phyloP scores from a whole-genome alignment of 257 asterid species.

The Fraxinus pennsylvanica region DNA sequence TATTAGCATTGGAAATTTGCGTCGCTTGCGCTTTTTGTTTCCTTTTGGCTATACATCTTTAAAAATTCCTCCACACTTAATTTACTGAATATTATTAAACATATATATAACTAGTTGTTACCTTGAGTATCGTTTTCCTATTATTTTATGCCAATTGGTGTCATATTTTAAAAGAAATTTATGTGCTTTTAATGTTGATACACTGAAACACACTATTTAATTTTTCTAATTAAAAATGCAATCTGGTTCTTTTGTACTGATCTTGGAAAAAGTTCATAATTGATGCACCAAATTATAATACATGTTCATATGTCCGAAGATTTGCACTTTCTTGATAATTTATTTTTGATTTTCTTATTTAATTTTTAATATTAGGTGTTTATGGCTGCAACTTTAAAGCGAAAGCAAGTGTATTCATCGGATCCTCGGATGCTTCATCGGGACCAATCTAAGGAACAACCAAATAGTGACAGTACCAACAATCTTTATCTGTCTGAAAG shows the following conservation, averaged over 20 bases:
- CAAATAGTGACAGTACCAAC: slow-evolving; percentile 25
- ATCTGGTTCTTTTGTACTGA: slow-evolving; percentile 29
- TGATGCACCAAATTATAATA: slow-evolving; percentile 12
- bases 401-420: slow-evolving; percentile 57
- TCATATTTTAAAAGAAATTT: background rate
- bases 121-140: slow-evolving; percentile 19
- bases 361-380: slow-evolving; percentile 49
- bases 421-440: slow-evolving; percentile 68
- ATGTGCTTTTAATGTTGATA: background rate
- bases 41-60: background rate
- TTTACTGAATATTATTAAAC: background rate
- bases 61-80: background rate
- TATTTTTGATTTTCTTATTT: background rate
- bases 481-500: slow-evolving; percentile 52
- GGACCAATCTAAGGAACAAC: slow-evolving; percentile 40
- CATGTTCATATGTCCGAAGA: too few species aligned
- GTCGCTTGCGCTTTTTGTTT: background rate
- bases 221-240: slow-evolving; percentile 38
- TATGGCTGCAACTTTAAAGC: slow-evolving; percentile 77
- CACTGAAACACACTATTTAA: slow-evolving; percentile 28
- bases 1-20: background rate
- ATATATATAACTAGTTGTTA: slow-evolving; percentile 12
- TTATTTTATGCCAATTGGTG: slow-evolving; percentile 26
- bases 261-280: slow-evolving; percentile 9
- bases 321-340: background rate